Evolutionary conservation across 768 basidiomycete genomes (phyloP), one percentile per base, ranked within the genome.

Genomic region (Leccinum uliginosum): DNA sequence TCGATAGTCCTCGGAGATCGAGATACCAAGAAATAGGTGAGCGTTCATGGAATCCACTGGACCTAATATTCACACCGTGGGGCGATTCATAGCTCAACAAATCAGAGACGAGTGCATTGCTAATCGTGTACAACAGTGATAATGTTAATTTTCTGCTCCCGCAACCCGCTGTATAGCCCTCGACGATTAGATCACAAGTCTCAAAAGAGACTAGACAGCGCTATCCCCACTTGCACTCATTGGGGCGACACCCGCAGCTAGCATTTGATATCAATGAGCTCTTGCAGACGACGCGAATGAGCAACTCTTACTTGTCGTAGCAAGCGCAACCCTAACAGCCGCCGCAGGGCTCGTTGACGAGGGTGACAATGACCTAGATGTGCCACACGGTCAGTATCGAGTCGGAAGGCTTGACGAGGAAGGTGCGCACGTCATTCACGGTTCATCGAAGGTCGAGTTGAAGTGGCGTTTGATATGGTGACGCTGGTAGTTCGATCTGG

Each of bases 1-100:
- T 93, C 7, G 95, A 98, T 74, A 79, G 82, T 4, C 74, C 78
- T 61, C 77, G 95, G 56, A 75, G 72, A 54, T 75, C 74, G 53
- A 79, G 93, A 64, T 97, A 98, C 69, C 67, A 75, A 57, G 86
- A 87, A 32, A 71, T 91, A 50, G 76, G 87, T 83, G 56, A 65
- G 81, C 62, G 19, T 9, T 29, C 23, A 29, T 17, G 24, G 10
- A 14, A 11, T 46, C 9, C 43, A 14, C 11, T 50, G 23, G 27
- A 10, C 3, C 32, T 1, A 47, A 35, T 1, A 21, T 48, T 57
- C 19, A 57, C 38, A 27, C 50, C 1, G n/a, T 12, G 12, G 29
- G 47, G 17, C 26, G n/a, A 64, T 38, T 38, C 38, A 57, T 52
- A 69, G 67, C 65, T n/a, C 64, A 59, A 52, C 64, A 62, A 14